phyloP scores from a whole-genome alignment of 2,329 filamentous ascomycete genomes.

The Xylogone sp. region DNA sequence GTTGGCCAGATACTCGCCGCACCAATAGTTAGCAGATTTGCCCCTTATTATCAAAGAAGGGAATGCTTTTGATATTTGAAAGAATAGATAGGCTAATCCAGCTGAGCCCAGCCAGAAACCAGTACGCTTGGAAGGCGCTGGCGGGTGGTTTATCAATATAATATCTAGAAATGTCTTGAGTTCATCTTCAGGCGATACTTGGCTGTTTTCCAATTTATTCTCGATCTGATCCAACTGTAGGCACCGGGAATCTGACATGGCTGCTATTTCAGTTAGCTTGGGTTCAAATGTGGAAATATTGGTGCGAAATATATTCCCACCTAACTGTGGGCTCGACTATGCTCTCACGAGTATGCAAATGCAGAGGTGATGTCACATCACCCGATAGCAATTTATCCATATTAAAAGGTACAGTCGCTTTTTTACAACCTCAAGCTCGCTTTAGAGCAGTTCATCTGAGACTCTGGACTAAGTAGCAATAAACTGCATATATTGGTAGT shows the following conservation, averaged over 20 bases:
- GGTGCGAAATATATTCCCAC: too few relatives aligned
- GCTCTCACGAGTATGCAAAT: too few relatives aligned
- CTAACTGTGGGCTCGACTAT: too few relatives aligned
- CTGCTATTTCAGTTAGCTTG: background rate
- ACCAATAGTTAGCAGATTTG: conserved; percentile 6
- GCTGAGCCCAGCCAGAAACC: background rate
- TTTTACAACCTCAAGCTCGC: too few relatives aligned
- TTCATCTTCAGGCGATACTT: background rate
- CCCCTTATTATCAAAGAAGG: conserved; percentile 33
- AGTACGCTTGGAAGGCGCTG: background rate
- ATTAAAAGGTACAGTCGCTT: too few relatives aligned
- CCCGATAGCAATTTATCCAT: too few relatives aligned
- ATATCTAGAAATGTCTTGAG: background rate
- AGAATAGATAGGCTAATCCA: background rate
- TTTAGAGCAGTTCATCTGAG: too few relatives aligned
- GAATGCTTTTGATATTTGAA: background rate
- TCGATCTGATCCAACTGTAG: background rate
- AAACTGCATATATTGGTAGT: too few relatives aligned
- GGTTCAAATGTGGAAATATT: too few relatives aligned
- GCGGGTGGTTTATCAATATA: background rate
- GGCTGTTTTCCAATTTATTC: background rate
- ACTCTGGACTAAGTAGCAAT: too few relatives aligned
- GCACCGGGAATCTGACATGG: background rate
- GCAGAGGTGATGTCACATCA: too few relatives aligned
- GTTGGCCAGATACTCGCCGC: conserved; percentile 7